Conservation (phyloP, 2,329 filamentous ascomycete genomes). For the Colletotrichum agaves region DNA sequence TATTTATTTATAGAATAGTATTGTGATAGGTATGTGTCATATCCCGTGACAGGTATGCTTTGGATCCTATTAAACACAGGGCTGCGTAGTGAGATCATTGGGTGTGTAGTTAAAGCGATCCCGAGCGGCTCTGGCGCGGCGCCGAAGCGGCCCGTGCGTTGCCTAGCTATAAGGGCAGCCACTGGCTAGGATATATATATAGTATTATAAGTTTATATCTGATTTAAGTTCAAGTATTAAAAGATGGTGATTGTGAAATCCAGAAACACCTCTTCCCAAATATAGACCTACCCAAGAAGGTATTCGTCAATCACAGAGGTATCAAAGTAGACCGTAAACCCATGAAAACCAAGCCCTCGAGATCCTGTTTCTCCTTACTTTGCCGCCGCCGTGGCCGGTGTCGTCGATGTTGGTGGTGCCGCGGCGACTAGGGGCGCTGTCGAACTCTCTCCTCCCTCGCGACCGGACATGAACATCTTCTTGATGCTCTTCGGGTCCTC, state of each 20-base stretch:
- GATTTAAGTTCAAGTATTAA: not conserved
- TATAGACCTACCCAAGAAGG: not conserved
- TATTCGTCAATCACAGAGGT: conserved; percentile 8
- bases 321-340: conserved; percentile 18
- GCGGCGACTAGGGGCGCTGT: not conserved
- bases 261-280: not conserved
- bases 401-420: not conserved
- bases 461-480: conserved; percentile 40
- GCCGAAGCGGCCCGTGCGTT: too few relatives aligned
- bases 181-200: too few relatives aligned
- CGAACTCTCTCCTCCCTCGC: conserved; percentile 25
- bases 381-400: not conserved
- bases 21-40: too few relatives aligned
- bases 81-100: too few relatives aligned
- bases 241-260: not conserved
- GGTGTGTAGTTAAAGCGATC: too few relatives aligned
- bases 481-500: conserved; percentile 61
- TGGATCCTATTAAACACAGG: too few relatives aligned
- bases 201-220: too few relatives aligned
- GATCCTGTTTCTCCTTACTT: not conserved
- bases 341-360: not conserved
- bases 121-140: too few relatives aligned
- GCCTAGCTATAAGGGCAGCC: too few relatives aligned
- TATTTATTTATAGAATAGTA: too few relatives aligned
- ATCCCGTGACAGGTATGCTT: too few relatives aligned